A percentile compares a stretch with the other conserved stretches of the same genome.
phyloP scores from a whole-genome alignment of 78 protist species.

The Dictyostelium capitatum region DNA sequence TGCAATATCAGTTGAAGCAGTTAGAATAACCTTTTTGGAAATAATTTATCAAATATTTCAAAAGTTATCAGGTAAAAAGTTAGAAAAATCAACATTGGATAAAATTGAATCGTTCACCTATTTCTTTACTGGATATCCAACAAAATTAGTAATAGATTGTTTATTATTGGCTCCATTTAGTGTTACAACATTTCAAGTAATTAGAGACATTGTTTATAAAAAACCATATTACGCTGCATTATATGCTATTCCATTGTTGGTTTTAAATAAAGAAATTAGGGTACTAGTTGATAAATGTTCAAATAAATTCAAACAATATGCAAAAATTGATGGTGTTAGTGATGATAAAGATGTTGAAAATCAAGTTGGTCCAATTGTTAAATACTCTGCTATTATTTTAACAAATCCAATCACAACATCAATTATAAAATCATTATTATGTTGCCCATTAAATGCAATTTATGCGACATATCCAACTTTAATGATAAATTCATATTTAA shows the following conservation, averaged over 20 bases:
- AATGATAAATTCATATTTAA: background rate
- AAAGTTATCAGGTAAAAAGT: background rate
- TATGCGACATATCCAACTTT: background rate
- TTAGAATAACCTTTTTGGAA: background rate
- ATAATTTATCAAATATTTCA: background rate
- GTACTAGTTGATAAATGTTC: background rate
- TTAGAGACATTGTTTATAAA: background rate
- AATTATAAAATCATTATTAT: background rate
- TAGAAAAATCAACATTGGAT: background rate
- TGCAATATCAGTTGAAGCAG: background rate
- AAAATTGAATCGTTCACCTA: background rate
- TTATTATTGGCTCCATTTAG: background rate
- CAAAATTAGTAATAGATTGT: background rate
- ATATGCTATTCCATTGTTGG: background rate
- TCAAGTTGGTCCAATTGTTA: background rate
- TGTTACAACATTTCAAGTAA: background rate
- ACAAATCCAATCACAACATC: background rate
- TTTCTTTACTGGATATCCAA: background rate
- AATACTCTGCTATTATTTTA: background rate
- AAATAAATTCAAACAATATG: background rate
- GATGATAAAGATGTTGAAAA: background rate
- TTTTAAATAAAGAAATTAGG: background rate
- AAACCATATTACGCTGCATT: background rate
- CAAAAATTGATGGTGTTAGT: background rate
- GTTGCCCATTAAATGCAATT: background rate